Conservation (phyloP, 805 yeast genomes). For the Maudiozyma barnettii region DNA sequence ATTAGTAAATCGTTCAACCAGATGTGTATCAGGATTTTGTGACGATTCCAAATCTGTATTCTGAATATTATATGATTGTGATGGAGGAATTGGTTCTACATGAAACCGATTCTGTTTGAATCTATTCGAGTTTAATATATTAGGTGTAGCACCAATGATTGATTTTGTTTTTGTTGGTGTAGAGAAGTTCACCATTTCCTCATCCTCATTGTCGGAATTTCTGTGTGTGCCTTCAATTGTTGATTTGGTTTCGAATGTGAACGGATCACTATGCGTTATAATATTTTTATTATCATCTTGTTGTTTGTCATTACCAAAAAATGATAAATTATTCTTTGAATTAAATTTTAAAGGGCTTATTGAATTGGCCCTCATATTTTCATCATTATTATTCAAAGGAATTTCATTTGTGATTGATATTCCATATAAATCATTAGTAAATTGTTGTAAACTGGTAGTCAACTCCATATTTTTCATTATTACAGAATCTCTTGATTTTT, state of each 20-base stretch:
- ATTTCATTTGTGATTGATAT: constrained; percentile 1
- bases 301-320: background rate
- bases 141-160: constrained; percentile 9
- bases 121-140: background rate
- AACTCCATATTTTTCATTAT: constrained; percentile 24
- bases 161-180: constrained; percentile 20
- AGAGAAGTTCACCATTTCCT: constrained; percentile 6
- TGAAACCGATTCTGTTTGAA: background rate
- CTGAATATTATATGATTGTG: background rate
- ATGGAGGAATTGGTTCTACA: constrained; percentile 1
- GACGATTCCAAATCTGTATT: background rate
- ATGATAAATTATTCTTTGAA: constrained; percentile 3
- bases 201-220: background rate
- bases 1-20: constrained; percentile 43
- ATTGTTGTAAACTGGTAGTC: constrained; percentile 27
- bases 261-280: background rate
- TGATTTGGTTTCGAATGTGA: background rate
- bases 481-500: constrained; percentile 22
- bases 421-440: constrained; percentile 30
- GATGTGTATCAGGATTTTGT: constrained; percentile 30
- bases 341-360: background rate
- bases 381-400: background rate
- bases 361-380: background rate
- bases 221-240: background rate
- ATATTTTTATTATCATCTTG: background rate